Conservation (phyloP, 2,329 filamentous ascomycete genomes). For the Elsinoe australis region DNA sequence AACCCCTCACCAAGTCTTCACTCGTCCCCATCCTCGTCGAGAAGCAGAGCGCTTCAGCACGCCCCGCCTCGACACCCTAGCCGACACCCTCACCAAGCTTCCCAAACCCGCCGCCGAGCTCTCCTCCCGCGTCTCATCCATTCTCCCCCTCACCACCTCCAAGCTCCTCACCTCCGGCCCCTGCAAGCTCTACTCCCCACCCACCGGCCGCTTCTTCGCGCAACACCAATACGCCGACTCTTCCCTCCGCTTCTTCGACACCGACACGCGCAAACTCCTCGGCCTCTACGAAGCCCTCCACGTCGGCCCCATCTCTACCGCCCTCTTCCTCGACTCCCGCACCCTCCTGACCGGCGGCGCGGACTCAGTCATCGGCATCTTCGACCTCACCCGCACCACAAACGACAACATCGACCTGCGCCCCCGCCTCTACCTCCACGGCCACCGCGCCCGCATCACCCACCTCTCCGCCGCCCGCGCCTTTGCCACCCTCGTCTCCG, state of each 20-base stretch:
- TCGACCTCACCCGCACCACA: slow-evolving; percentile 53
- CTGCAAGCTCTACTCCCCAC: slow-evolving; percentile 77
- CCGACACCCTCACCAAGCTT: slow-evolving; percentile 67
- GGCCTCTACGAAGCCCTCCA: slow-evolving; percentile 92
- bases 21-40: slow-evolving; percentile 66
- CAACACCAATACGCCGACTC: slow-evolving; percentile 96
- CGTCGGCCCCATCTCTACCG: slow-evolving; percentile 76
- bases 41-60: slow-evolving; percentile 52
- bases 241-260: slow-evolving; percentile 82
- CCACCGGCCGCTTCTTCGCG: slow-evolving; percentile 78
- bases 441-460: slow-evolving; percentile 76
- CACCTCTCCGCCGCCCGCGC: slow-evolving; percentile 77
- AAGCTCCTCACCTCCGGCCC: slow-evolving; percentile 76
- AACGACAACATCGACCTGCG: slow-evolving; percentile 69
- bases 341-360: slow-evolving; percentile 87
- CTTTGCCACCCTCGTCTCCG: slow-evolving; percentile 80
- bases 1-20: slow-evolving; percentile 91
- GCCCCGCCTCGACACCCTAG: slow-evolving; percentile 67
- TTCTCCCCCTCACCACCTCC: slow-evolving; percentile 63
- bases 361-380: slow-evolving; percentile 85
- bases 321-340: slow-evolving; percentile 78
- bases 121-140: slow-evolving; percentile 69
- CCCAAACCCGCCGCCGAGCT: slow-evolving; percentile 70
- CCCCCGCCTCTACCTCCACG: slow-evolving; percentile 74
- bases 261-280: slow-evolving; percentile 72